Evolutionary conservation across 2,329 filamentous ascomycete genomes (phyloP).

Genomic region (Hymenoscyphus repandus): DNA sequence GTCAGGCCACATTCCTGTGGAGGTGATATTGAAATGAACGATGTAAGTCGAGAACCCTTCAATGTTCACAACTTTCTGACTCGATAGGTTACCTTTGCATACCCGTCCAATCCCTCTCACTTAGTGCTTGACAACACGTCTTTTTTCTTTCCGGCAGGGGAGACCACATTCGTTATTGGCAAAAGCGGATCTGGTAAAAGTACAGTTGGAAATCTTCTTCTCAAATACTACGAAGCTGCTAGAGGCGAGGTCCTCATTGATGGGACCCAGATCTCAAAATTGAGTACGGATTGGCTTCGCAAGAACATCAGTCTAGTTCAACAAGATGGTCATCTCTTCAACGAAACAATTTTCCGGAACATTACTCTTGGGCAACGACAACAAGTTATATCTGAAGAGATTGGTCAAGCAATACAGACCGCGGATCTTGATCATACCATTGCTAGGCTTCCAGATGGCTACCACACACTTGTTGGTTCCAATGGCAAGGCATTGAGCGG

Average conservation of each 20-base stretch:
- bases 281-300: conserved; percentile 69
- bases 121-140: conserved; percentile 55
- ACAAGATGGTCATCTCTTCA: conserved; percentile 76
- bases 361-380: conserved; percentile 63
- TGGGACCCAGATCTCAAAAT: conserved; percentile 49
- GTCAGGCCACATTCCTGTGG: conserved; percentile 41
- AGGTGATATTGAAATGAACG: conserved; percentile 64
- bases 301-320: conserved; percentile 76
- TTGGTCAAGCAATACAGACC: conserved; percentile 58
- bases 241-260: conserved; percentile 67
- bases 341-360: conserved; percentile 73
- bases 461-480: conserved; percentile 66
- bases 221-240: conserved; percentile 67
- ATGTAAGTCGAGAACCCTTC: conserved; percentile 45
- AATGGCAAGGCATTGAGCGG: conserved; percentile 73
- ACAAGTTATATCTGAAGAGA: conserved; percentile 47
- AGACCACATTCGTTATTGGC: conserved; percentile 77
- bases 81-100: conserved; percentile 70
- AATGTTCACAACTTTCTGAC: conserved; percentile 8
- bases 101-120: conserved; percentile 63
- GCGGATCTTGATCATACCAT: conserved; percentile 67
- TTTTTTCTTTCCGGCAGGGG: conserved; percentile 66
- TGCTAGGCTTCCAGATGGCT: conserved; percentile 58
- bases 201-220: conserved; percentile 74
- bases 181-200: conserved; percentile 90